Percentiles rank a stretch among this genome's conserved stretches.
These are phyloP conservation scores for Talaromyces islandicus DNA, from an alignment of 2,329 filamentous ascomycete species.

Conservation along the genomic window DNA sequence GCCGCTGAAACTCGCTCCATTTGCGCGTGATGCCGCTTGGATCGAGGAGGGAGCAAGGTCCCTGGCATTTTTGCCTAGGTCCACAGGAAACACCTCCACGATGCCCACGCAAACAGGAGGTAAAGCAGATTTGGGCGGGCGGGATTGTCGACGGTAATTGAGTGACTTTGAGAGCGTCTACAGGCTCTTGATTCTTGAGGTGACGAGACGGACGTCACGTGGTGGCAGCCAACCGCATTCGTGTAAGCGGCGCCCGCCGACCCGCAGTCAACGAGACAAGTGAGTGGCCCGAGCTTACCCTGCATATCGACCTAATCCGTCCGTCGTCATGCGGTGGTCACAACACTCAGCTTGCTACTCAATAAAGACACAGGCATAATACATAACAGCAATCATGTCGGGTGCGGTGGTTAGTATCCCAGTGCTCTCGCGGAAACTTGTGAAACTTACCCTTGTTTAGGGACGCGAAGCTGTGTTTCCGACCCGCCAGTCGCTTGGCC, in stretches of 20 bases:
- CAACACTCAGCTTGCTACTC: neutral
- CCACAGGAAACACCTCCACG: constrained; percentile 29
- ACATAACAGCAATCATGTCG: constrained; percentile 33
- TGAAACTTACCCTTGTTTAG: constrained; percentile 43
- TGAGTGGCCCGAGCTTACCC: constrained; percentile 14
- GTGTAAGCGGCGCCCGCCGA: constrained; percentile 8
- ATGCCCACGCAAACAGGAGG: constrained; percentile 21
- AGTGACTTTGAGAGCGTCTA: constrained; percentile 12
- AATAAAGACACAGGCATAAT: neutral
- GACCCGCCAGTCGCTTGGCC: constrained; percentile 88
- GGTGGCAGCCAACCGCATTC: constrained; percentile 6
- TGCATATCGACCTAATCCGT: constrained; percentile 8
- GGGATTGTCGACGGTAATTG: constrained; percentile 19
- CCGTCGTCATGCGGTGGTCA: constrained; percentile 11
- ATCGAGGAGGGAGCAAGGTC: constrained; percentile 43
- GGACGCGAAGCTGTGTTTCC: constrained; percentile 95
- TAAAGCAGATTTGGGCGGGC: constrained; percentile 19
- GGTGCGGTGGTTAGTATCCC: constrained; percentile 31
- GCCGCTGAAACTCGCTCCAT: constrained; percentile 37
- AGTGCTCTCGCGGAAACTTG: constrained; percentile 11
- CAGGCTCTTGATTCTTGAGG: constrained; percentile 1
- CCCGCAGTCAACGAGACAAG: constrained; percentile 5
- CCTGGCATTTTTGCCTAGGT: constrained; percentile 43
- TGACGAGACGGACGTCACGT: constrained; percentile 5
- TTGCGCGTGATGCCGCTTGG: constrained; percentile 37